phyloP scores from a whole-genome alignment of 1,139 yeast species.

The Insectozyma bohioensis region DNA sequence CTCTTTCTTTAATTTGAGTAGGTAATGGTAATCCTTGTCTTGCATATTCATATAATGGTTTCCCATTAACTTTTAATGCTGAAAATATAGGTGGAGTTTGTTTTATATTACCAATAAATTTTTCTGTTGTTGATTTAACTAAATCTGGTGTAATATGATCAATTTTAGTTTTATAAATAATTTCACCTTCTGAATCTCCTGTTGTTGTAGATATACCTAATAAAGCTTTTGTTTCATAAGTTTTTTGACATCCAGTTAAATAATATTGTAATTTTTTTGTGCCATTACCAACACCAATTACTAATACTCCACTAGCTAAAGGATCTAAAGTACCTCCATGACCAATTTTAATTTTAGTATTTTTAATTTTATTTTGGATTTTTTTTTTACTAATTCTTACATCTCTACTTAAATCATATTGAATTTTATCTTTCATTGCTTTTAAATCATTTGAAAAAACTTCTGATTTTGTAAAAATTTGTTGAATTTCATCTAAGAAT shows the following conservation, averaged over 20 bases:
- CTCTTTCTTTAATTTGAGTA: constrained; percentile 71
- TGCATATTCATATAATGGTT: constrained; percentile 92
- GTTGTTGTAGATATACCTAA: constrained; percentile 92
- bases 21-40: constrained; percentile 87
- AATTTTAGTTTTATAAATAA: constrained; percentile 57
- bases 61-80: constrained; percentile 93
- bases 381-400: constrained; percentile 46
- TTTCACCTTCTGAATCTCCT: constrained; percentile 89
- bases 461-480: constrained; percentile 57
- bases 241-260: constrained; percentile 68
- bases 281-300: constrained; percentile 87
- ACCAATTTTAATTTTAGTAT: constrained; percentile 79
- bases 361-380: constrained; percentile 46
- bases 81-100: constrained; percentile 97
- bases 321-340: constrained; percentile 99
- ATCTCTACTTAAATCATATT: constrained; percentile 41
- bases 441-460: constrained; percentile 58
- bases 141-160: constrained; percentile 58
- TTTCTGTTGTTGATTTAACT: constrained; percentile 50
- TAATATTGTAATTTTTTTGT: constrained; percentile 78
- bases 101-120: constrained; percentile 72
- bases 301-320: constrained; percentile 87
- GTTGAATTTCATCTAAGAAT: constrained; percentile 65
- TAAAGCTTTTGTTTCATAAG: constrained; percentile 80
- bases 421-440: constrained; percentile 31